These are phyloP conservation scores for Aphanomyces cochlioides DNA, from an alignment of 352 stramenopile species.

Conservation along the genomic window DNA sequence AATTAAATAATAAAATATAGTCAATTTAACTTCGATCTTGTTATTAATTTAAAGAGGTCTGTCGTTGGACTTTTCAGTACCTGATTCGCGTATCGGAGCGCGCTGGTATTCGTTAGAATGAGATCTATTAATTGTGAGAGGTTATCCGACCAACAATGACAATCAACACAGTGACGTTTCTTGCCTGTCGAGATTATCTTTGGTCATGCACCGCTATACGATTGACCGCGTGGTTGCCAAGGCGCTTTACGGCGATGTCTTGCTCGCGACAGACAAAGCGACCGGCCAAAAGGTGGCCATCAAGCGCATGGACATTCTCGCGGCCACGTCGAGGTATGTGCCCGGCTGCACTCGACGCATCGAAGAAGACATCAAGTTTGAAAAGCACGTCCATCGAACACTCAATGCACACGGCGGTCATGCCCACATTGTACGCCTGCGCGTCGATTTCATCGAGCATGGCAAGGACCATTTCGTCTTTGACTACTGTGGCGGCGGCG, in stretches of 20 bases:
- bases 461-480: background rate
- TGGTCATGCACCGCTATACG: slow-evolving; percentile 63
- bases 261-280: slow-evolving; percentile 61
- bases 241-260: slow-evolving; percentile 78
- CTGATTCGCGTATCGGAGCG: background rate
- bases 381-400: slow-evolving; percentile 62
- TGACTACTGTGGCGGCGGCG: slow-evolving; percentile 10
- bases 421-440: slow-evolving; percentile 55
- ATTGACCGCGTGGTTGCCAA: slow-evolving; percentile 69
- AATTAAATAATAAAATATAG: background rate
- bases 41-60: background rate
- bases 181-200: background rate
- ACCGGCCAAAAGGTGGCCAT: slow-evolving; percentile 66
- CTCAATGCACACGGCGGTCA: slow-evolving; percentile 60
- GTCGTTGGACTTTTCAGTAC: background rate
- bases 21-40: background rate
- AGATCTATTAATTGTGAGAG: background rate
- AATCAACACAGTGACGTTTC: background rate
- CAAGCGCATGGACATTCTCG: slow-evolving; percentile 52
- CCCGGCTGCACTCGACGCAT: slow-evolving; percentile 38
- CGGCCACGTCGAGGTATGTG: background rate
- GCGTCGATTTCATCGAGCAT: slow-evolving; percentile 32
- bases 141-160: background rate
- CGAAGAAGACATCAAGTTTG: slow-evolving; percentile 70
- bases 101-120: background rate